These are phyloP conservation scores for Sarocladium strictum DNA, from an alignment of 2,329 filamentous ascomycete genomes.

Conservation along the genomic window DNA sequence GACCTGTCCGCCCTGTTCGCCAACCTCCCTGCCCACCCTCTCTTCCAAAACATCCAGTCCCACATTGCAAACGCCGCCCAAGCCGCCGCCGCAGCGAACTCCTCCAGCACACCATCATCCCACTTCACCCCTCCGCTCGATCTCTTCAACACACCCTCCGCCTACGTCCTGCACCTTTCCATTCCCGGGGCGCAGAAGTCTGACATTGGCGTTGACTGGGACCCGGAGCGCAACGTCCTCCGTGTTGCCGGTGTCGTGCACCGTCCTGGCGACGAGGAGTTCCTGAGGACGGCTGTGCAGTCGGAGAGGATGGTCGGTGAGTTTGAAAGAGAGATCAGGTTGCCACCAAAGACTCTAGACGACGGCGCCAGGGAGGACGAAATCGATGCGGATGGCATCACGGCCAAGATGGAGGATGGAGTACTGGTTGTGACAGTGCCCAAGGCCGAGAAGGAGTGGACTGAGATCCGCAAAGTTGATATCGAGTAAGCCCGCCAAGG, in stretches of 20 bases:
- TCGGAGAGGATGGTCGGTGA: constrained; percentile 66
- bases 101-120: constrained; percentile 21
- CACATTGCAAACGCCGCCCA: constrained; percentile 13
- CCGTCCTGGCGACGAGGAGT: constrained; percentile 64
- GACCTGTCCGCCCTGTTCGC: constrained; percentile 34
- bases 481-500: constrained; percentile 34
- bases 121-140: constrained; percentile 64
- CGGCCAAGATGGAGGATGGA: constrained; percentile 73
- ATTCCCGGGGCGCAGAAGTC: constrained; percentile 75
- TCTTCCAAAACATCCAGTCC: constrained; percentile 32
- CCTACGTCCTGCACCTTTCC: constrained; percentile 68
- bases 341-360: constrained; percentile 36
- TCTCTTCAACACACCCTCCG: constrained; percentile 61
- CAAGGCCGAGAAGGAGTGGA: constrained; percentile 58
- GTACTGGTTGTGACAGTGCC: constrained; percentile 71
- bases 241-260: constrained; percentile 67
- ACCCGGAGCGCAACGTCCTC: constrained; percentile 60
- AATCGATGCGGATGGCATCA: constrained; percentile 62
- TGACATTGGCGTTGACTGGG: constrained; percentile 72
- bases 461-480: constrained; percentile 50
- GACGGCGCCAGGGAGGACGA: constrained; percentile 42
- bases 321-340: constrained; percentile 64
- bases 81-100: constrained; percentile 11
- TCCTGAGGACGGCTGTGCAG: constrained; percentile 56
- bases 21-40: constrained; percentile 34